Conservation (phyloP, 2,329 filamentous ascomycete species). For the Niveomyces coronatus region DNA sequence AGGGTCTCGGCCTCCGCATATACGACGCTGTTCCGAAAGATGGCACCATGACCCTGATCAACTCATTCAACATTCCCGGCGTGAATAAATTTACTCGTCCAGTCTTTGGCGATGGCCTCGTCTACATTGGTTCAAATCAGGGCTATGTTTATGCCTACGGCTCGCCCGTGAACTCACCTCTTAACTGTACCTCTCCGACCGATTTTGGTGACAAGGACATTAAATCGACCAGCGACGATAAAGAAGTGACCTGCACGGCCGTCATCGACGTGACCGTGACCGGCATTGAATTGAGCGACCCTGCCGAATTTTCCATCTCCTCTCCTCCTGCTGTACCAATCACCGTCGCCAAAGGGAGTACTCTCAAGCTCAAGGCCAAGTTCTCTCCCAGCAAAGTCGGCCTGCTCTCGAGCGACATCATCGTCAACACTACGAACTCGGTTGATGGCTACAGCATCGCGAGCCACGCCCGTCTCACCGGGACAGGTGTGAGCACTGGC, state of each 20-base stretch:
- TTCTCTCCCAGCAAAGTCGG: slow-evolving; percentile 39
- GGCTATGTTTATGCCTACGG: slow-evolving; percentile 47
- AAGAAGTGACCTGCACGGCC: slow-evolving; percentile 37
- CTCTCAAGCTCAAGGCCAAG: slow-evolving; percentile 31
- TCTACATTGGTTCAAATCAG: slow-evolving; percentile 41
- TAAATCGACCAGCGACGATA: slow-evolving; percentile 18
- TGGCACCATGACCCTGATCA: slow-evolving; percentile 35
- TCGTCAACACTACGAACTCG: slow-evolving; percentile 37
- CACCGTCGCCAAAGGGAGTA: slow-evolving; percentile 22
- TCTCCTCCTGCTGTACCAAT: slow-evolving; percentile 22
- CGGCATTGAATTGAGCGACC: slow-evolving; percentile 23
- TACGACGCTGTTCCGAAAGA: slow-evolving; percentile 41
- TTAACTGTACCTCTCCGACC: slow-evolving; percentile 41
- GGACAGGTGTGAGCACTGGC: slow-evolving; percentile 34
- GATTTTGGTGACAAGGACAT: slow-evolving; percentile 37
- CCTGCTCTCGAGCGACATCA: slow-evolving; percentile 34
- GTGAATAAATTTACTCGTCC: slow-evolving; percentile 47
- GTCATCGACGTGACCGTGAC: slow-evolving; percentile 32
- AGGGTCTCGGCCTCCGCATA: slow-evolving; percentile 40
- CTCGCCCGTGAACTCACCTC: slow-evolving; percentile 40
- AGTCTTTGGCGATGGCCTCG: slow-evolving; percentile 45
- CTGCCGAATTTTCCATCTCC: slow-evolving; percentile 26
- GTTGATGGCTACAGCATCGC: slow-evolving; percentile 34
- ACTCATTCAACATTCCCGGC: slow-evolving; percentile 39
- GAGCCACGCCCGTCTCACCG: slow-evolving; percentile 36